Evolutionary conservation across 2,329 filamentous ascomycete species (phyloP), one percentile per base, ranked within the genome.

Genomic region (Claviceps sp.): DNA sequence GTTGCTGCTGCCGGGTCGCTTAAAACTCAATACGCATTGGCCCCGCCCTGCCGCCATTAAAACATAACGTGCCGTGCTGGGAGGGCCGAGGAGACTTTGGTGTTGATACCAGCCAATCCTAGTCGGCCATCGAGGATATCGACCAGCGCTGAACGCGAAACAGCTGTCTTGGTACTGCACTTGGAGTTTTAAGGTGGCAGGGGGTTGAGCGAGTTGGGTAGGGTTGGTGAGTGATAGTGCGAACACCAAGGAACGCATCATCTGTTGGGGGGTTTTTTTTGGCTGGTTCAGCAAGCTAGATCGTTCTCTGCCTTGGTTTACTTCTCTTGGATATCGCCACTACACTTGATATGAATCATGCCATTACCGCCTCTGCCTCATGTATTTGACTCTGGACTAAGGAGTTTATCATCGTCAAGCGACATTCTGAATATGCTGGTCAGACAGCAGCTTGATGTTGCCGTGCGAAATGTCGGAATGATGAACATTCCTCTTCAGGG

Each of bases 361-460:
- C 59, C 63, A 56, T 56, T 62, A 47, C 57, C 61, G 20, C 58
- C 62, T 34, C 49, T 59, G 43, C 53, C 55, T 40, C 56, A 62
- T 40, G 52, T 66, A 43, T 66, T 66, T 54, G 62, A 65, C 53
- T 54, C 58, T 7, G 61, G 60, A 52, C 58, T 64, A 14, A 48
- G 50, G 39, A 42, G 26, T 29, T 49, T 20, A 37, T 7, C 47
- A 2, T 29, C 50, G 22, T 40, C 37, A 36, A 34, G 48, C 47
- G 49, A 54, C 51, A 45, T 53, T 51, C 49, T 67, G 44, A 62
- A 66, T 26, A 46, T 52, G 37, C 53, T 67, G 50, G 57, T 67
- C 46, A 59, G 58, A n/a, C 45, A 56, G 46, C 58, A 65, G 50
- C 56, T 67, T 23, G 57, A 61, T 22, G 48, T 56, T 43, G 59